These are phyloP conservation scores for Euphorbia corollata DNA, from an alignment of 441 rosid genomes.

Conservation along the genomic window DNA sequence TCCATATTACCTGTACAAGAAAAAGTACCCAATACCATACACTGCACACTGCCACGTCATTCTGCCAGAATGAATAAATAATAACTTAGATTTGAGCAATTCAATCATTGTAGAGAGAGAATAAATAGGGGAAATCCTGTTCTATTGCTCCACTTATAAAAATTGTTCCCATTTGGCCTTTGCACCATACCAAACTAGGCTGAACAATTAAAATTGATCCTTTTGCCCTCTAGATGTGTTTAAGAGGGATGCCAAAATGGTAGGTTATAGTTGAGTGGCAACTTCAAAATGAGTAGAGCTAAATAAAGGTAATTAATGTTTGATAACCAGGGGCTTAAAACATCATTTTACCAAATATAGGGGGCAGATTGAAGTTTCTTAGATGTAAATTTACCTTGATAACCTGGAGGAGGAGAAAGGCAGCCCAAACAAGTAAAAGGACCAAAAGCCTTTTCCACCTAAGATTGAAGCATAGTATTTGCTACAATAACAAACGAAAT, in stretches of 20 bases:
- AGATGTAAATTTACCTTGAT: conserved; percentile 45
- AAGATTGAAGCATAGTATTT: conserved; percentile 57
- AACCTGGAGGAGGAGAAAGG: conserved; percentile 67
- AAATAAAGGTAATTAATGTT: too few relatives aligned
- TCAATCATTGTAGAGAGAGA: conserved; percentile 10
- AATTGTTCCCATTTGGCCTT: too few relatives aligned
- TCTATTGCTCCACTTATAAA: too few relatives aligned
- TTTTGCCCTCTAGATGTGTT: too few relatives aligned
- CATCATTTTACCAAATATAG: too few relatives aligned
- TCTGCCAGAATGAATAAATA: conserved; percentile 37
- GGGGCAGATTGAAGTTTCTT: background rate
- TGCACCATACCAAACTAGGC: too few relatives aligned
- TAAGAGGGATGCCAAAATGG: too few relatives aligned
- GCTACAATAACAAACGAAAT: conserved; percentile 31
- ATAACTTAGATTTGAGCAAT: conserved; percentile 7
- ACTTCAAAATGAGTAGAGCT: too few relatives aligned
- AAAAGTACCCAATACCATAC: conserved; percentile 67
- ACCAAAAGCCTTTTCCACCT: conserved; percentile 56
- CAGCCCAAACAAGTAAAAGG: conserved; percentile 48
- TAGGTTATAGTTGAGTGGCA: too few relatives aligned
- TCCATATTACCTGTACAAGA: conserved; percentile 59
- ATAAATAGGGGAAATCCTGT: background rate
- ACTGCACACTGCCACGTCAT: conserved; percentile 58
- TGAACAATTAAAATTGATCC: too few relatives aligned
- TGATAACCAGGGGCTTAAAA: too few relatives aligned